Evolutionary conservation across 805 yeast genomes (phyloP), one percentile per base, ranked within the genome.

Genomic region (Sugiyamaella smithiae): DNA sequence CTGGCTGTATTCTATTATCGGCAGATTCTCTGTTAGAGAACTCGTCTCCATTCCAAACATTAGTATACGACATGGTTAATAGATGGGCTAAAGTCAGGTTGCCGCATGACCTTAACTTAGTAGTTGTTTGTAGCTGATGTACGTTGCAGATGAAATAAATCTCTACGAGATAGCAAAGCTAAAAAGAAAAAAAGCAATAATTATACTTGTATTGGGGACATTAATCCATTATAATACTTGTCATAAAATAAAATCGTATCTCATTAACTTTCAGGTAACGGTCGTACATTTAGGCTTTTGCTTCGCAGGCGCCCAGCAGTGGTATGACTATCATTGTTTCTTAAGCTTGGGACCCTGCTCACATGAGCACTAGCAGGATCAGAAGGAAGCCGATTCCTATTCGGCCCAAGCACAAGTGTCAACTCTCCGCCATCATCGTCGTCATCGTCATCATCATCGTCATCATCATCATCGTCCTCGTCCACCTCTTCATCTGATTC

Each of bases 361-460:
- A 40, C 32, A 7, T 29, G 33, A 19, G 22, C 38, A 35, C 38
- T 19, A 16, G 22, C 20, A 19, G 20, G 38, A 11, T 36, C 43
- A 16, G 46, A 37, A 8, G 49, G 43, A 12, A 33, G 26, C 14
- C 48, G 48, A 14, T 23, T 16, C 16, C 28, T 20, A 11, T 19
- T 40, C 4, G 59, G 61, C 7, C 58, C 59, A 41, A 57, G 40
- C 5, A 54, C 57, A 20, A 58, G 48, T 1, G 60, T 57, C 46
- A 58, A 25, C 40, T 58, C 62, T 17, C 62, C 60, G 26, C 47
- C 48, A 26, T 52, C 53, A 23, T 48, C 54, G 14, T 49, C 53
- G 16, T 49, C 49, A 17, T 55, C 58, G 5, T 45, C 50, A 14
- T 47, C 51, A 14, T 49, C 56, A 28, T 46, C 55, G n/a, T 46